Conservation (phyloP, 768 basidiomycete genomes). For the Naganishia vishniacii region DNA sequence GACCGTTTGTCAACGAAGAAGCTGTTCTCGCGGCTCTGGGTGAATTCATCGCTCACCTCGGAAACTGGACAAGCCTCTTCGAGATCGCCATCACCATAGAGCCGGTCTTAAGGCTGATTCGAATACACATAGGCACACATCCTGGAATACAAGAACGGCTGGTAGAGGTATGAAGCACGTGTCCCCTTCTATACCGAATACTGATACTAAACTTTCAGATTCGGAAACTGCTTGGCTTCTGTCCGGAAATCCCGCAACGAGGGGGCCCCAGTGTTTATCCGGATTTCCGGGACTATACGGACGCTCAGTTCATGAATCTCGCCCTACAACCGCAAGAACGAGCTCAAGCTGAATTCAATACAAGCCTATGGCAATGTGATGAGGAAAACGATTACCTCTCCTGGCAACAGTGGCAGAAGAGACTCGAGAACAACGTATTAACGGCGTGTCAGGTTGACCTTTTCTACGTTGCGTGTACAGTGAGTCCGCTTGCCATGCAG, state of each 20-base stretch:
- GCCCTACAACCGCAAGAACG: conserved; percentile 16
- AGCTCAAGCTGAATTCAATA: neutral
- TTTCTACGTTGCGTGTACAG: conserved; percentile 17
- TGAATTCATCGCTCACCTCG: conserved; percentile 14
- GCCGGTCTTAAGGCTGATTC: neutral
- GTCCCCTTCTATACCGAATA: neutral
- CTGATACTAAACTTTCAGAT: neutral
- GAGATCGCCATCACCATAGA: conserved; percentile 4
- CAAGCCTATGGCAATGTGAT: conserved; percentile 9
- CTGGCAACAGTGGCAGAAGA: conserved; percentile 20
- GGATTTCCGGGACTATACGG: conserved; percentile 24
- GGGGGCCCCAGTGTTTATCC: conserved; percentile 19
- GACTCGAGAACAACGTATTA: conserved; percentile 11
- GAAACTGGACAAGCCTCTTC: conserved; percentile 17
- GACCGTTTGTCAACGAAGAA: neutral
- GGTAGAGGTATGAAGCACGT: neutral
- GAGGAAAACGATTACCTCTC: conserved; percentile 8
- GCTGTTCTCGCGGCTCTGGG: neutral
- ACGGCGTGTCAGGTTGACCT: conserved; percentile 22
- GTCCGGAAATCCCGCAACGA: conserved; percentile 9
- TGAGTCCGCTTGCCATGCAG: too few species aligned
- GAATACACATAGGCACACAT: neutral
- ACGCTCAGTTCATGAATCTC: conserved; percentile 25
- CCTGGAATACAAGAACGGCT: neutral
- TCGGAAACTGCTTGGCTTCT: neutral